Evolutionary conservation across 176 grass and related monocot species (phyloP).

Genomic region (Zea luxurians): DNA sequence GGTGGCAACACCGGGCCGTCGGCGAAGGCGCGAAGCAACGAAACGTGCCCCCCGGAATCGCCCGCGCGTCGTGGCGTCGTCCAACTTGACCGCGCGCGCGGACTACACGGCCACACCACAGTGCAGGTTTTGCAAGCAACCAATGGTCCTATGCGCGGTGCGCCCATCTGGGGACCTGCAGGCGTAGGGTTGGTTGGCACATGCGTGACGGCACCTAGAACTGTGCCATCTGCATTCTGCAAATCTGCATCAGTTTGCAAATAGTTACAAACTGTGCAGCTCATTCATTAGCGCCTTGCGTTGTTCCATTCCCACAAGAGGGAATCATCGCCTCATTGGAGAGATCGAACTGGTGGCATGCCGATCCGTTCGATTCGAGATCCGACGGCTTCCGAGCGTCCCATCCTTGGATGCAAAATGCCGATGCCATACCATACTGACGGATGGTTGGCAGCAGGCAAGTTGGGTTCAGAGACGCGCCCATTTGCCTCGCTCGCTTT

Average conservation of each 20-base stretch:
- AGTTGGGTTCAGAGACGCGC: neutral
- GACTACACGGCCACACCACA: too few species aligned
- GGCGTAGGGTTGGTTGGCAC: neutral
- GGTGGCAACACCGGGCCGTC: neutral
- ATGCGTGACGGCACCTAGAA: neutral
- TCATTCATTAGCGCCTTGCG: constrained; percentile 1
- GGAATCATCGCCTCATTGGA: neutral
- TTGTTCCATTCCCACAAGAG: neutral
- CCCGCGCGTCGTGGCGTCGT: neutral
- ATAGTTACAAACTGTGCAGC: constrained; percentile 13
- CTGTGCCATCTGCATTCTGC: constrained; percentile 13
- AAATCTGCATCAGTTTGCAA: neutral
- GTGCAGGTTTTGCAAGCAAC: neutral
- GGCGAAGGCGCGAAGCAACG: neutral
- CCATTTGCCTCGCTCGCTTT: constrained; percentile 35
- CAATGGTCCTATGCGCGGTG: neutral
- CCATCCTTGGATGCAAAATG: neutral
- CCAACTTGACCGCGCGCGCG: constrained; percentile 3
- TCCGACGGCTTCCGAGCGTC: neutral
- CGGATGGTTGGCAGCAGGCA: neutral
- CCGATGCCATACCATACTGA: neutral
- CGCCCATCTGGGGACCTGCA: neutral
- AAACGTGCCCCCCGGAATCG: neutral
- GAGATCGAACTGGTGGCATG: neutral
- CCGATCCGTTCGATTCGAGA: neutral